phyloP scores from a whole-genome alignment of 768 basidiomycete genomes.

The Tephrocybe sp. region DNA sequence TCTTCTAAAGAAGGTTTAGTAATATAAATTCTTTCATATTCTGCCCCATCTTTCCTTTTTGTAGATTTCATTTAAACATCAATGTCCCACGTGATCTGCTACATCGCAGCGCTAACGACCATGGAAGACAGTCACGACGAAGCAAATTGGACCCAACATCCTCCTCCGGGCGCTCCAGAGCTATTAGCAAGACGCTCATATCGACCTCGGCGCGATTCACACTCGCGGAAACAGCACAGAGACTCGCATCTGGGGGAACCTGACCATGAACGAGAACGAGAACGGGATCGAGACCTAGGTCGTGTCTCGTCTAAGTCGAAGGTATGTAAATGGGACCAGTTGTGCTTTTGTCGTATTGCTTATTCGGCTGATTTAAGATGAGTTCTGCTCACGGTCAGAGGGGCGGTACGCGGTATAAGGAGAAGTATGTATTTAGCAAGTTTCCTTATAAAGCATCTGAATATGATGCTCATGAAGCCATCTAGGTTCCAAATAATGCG shows the following conservation, averaged over 20 bases:
- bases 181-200: background rate
- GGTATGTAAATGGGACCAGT: background rate
- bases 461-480: background rate
- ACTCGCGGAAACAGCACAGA: background rate
- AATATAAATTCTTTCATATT: no score
- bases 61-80: no score
- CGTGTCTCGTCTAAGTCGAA: background rate
- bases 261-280: background rate
- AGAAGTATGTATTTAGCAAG: constrained; percentile 6
- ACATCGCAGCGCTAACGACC: no score
- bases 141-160: background rate
- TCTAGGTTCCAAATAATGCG: constrained; percentile 42
- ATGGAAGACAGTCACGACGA: background rate
- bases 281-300: background rate
- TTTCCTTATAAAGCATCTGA: no score
- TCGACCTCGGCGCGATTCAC: background rate
- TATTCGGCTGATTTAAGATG: background rate
- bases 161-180: background rate
- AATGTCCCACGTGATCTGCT: no score
- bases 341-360: background rate
- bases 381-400: background rate
- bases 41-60: no score
- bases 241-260: background rate
- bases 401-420: constrained; percentile 8
- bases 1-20: no score